These are phyloP conservation scores for Spinacia oleracea DNA, from an alignment of 179 eudicot genomes.

Conservation along the genomic window DNA sequence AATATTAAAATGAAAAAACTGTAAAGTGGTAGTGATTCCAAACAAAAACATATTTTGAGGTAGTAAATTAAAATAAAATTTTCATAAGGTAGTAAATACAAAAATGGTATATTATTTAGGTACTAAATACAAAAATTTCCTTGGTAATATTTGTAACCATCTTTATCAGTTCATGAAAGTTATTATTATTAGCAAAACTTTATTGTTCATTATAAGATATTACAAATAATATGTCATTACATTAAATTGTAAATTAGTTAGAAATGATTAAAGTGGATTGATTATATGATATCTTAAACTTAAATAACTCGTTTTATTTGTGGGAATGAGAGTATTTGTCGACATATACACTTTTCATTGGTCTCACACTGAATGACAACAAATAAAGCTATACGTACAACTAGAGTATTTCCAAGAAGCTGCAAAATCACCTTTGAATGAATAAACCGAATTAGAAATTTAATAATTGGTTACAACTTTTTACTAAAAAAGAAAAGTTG, in stretches of 20 bases:
- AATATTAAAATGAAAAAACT: too few species aligned
- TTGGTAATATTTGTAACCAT: too few species aligned
- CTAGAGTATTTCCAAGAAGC: constrained; percentile 9
- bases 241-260: background rate
- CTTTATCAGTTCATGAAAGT: too few species aligned
- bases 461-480: constrained; percentile 1
- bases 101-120: too few species aligned
- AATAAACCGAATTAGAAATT: background rate
- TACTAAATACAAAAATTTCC: too few species aligned
- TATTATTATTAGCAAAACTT: too few species aligned
- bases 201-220: too few species aligned
- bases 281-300: background rate
- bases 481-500: constrained; percentile 11
- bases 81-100: too few species aligned
- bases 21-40: too few species aligned
- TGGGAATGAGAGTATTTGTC: background rate
- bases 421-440: constrained; percentile 11
- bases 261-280: background rate
- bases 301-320: background rate
- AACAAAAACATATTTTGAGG: too few species aligned
- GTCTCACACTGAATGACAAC: constrained; percentile 9
- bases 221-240: too few species aligned
- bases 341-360: background rate
- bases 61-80: too few species aligned
- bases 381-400: background rate